These are phyloP conservation scores for Brassica rapa DNA, from an alignment of 345 rosid species.

Conservation along the genomic window DNA sequence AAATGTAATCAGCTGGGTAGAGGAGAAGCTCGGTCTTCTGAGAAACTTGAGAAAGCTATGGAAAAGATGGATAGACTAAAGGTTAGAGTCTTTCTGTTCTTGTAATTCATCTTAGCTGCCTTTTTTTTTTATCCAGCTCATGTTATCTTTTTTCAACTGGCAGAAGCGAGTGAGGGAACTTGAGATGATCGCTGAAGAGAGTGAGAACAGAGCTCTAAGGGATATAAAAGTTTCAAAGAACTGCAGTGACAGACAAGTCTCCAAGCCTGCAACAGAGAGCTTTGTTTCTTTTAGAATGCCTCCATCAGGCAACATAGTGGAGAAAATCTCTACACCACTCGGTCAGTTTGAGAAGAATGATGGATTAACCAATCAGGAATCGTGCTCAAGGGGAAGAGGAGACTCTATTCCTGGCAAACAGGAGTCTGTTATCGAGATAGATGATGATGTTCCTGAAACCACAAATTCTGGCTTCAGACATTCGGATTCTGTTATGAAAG, in stretches of 20 bases:
- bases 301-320: slow-evolving; percentile 32
- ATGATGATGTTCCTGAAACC: slow-evolving; percentile 33
- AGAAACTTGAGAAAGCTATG: slow-evolving; percentile 75
- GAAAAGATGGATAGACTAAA: slow-evolving; percentile 66
- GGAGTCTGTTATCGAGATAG: slow-evolving; percentile 7
- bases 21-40: slow-evolving; percentile 72
- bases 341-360: slow-evolving; percentile 38
- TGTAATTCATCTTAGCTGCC: not conserved
- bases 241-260: slow-evolving; percentile 41
- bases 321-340: slow-evolving; percentile 24
- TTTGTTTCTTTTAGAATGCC: slow-evolving; percentile 32
- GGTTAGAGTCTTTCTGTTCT: slow-evolving; percentile 41
- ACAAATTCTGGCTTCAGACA: slow-evolving; percentile 17
- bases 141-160: not conserved
- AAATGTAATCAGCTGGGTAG: slow-evolving; percentile 89
- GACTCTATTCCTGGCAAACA: not conserved
- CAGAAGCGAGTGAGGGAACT: slow-evolving; percentile 72
- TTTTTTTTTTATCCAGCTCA: slow-evolving; percentile 26
- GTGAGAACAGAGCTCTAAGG: slow-evolving; percentile 68
- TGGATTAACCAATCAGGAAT: slow-evolving; percentile 29
- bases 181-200: slow-evolving; percentile 59
- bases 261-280: slow-evolving; percentile 19
- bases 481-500: slow-evolving; percentile 38
- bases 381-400: slow-evolving; percentile 21
- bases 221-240: slow-evolving; percentile 41